These are phyloP conservation scores for Balamuthia mandrillaris DNA, from an alignment of 208 protist species.

Conservation along the genomic window DNA sequence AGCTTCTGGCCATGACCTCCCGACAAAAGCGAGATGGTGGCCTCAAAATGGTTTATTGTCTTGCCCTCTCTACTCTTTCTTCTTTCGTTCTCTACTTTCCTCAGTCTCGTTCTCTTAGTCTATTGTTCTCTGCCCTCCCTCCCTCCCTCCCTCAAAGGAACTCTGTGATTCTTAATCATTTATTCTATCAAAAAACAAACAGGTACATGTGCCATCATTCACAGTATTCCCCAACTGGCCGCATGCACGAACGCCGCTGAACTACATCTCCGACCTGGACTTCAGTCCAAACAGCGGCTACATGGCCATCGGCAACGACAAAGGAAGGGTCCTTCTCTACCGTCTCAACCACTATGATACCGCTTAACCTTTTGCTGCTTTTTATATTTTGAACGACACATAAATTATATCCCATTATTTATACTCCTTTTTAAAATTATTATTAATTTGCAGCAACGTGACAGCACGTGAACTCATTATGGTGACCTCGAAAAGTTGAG, in stretches of 20 bases:
- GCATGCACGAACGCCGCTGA: slow-evolving; percentile 3
- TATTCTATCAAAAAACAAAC: too few species aligned
- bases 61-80: too few species aligned
- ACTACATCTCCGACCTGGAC: background rate
- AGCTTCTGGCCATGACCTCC: slow-evolving; percentile 30
- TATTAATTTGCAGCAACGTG: too few species aligned
- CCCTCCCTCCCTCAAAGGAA: too few species aligned
- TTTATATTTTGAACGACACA: too few species aligned
- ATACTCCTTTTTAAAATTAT: too few species aligned
- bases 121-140: background rate
- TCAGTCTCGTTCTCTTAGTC: too few species aligned
- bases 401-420: too few species aligned
- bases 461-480: too few species aligned
- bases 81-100: background rate
- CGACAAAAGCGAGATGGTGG: background rate
- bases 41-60: background rate
- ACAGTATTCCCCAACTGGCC: slow-evolving; percentile 51
- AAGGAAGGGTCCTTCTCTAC: slow-evolving; percentile 43
- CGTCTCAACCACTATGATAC: slow-evolving; percentile 32
- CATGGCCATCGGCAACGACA: slow-evolving; percentile 41
- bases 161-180: too few species aligned
- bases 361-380: too few species aligned
- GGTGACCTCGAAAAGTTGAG: too few species aligned
- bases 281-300: slow-evolving; percentile 33
- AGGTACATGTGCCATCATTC: slow-evolving; percentile 14